These are phyloP conservation scores for Alternaria conjuncta DNA, from an alignment of 2,329 filamentous ascomycete species.

Conservation along the genomic window DNA sequence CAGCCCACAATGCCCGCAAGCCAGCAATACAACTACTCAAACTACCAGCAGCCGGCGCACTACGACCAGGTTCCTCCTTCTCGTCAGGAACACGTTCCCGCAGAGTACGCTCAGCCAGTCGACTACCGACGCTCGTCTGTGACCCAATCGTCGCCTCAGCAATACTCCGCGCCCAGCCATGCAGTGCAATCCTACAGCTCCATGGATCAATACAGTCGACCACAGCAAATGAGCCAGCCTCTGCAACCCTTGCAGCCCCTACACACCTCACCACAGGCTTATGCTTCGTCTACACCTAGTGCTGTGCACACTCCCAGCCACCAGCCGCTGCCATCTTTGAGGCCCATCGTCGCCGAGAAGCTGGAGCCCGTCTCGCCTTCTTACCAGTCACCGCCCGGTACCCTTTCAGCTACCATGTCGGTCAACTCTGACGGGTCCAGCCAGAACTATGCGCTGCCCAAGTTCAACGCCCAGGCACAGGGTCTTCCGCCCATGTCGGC, in stretches of 20 bases:
- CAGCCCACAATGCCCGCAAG: constrained; percentile 43
- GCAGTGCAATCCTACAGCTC: constrained; percentile 43
- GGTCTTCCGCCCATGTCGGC: constrained; percentile 31
- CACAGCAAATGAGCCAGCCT: constrained; percentile 46
- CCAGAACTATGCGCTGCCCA: constrained; percentile 36
- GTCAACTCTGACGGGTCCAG: constrained; percentile 38
- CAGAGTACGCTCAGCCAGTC: constrained; percentile 47
- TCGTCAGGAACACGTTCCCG: constrained; percentile 44
- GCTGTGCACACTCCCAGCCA: constrained; percentile 39
- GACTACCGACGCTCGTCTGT: constrained; percentile 53
- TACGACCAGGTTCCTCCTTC: constrained; percentile 46
- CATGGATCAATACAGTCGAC: constrained; percentile 47
- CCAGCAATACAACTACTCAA: constrained; percentile 51
- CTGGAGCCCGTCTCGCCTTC: constrained; percentile 55
- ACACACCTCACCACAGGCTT: constrained; percentile 42
- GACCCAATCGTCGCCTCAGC: constrained; percentile 38
- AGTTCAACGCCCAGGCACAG: constrained; percentile 37
- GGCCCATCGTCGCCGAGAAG: constrained; percentile 43
- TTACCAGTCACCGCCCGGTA: constrained; percentile 47
- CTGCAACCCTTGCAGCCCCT: constrained; percentile 43
- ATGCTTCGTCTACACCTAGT: constrained; percentile 34
- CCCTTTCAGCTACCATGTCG: constrained; percentile 41
- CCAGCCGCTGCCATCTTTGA: constrained; percentile 52
- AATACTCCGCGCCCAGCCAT: constrained; percentile 45
- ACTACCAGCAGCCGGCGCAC: constrained; percentile 44